Evolutionary conservation across 495 filamentous ascomycete species (phyloP), one percentile per base, ranked within the genome.

Genomic region (Neurospora sp.): DNA sequence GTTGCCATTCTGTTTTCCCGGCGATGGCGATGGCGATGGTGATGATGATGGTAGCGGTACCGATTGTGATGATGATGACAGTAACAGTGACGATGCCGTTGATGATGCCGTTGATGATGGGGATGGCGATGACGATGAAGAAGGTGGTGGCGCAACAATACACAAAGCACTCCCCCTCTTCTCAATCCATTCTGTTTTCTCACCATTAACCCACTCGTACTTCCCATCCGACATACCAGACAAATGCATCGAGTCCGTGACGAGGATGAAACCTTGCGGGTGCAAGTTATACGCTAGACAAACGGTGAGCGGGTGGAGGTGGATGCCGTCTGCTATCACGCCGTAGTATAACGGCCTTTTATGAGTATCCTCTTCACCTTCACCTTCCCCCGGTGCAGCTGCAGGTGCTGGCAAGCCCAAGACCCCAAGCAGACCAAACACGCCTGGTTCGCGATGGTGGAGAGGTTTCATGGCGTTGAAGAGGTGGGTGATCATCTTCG

Each of bases 391-490:
- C n/a, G n/a, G n/a, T n/a, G n/a, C n/a, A n/a, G n/a, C n/a, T n/a
- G n/a, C n/a, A n/a, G n/a, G n/a, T n/a, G n/a, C n/a, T n/a, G n/a
- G n/a, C n/a, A n/a, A n/a, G n/a, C n/a, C n/a, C n/a, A n/a, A n/a
- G n/a, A n/a, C n/a, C n/a, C n/a, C n/a, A n/a, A n/a, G n/a, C n/a
- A n/a, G 85, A 27, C 93, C 93, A 78, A 95, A 94, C 75, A 95
- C 88, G 54, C 93, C 93, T 0, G 93, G 93, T 79, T 94, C 91
- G 44, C 93, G 90, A 84, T 95, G 93, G 79, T 93, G 92, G 9
- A 95, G 89, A 18, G 92, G 92, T 6, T 89, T 87, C 93, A 96
- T 96, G 18, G 93, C 93, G 78, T 97, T 96, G 86, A 96, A 97
- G 3, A 96, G 85, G 77, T 97, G 93, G 2, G 93, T 97, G 41